A percentile compares a stretch with the other conserved stretches of the same genome.
These are phyloP conservation scores for Pisolithus orientalis DNA, from an alignment of 768 basidiomycete genomes.

Conservation along the genomic window DNA sequence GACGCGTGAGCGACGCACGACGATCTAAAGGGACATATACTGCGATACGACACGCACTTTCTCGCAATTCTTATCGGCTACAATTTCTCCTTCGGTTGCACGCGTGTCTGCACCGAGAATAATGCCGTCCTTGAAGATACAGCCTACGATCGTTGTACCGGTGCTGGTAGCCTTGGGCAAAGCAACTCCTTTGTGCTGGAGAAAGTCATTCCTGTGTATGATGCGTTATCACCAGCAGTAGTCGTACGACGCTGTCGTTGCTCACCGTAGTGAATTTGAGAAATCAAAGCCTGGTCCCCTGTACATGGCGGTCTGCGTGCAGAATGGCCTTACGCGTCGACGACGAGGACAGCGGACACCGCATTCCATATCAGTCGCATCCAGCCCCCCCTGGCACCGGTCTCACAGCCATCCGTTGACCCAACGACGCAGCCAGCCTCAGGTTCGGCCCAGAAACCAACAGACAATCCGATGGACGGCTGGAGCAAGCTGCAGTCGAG, in stretches of 20 bases:
- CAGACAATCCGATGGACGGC: constrained; percentile 31
- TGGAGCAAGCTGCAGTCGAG: constrained; percentile 70
- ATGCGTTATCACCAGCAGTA: not conserved
- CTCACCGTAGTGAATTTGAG: constrained; percentile 65
- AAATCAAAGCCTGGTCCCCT: constrained; percentile 67
- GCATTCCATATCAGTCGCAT: constrained; percentile 4
- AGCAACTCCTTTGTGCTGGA: constrained; percentile 62
- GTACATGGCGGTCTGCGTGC: constrained; percentile 42
- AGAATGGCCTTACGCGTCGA: constrained; percentile 1
- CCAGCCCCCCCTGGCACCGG: not conserved
- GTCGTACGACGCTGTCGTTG: not conserved
- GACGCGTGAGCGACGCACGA: not conserved
- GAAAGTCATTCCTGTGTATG: constrained; percentile 58
- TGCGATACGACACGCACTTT: constrained; percentile 54
- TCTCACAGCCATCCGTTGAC: not conserved
- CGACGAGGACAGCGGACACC: constrained; percentile 17
- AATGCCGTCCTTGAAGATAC: constrained; percentile 87
- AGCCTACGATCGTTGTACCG: constrained; percentile 97
- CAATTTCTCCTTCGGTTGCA: constrained; percentile 90
- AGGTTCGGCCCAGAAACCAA: not conserved
- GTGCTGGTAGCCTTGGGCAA: constrained; percentile 85
- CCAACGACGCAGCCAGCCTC: not conserved
- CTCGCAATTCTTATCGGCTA: constrained; percentile 99
- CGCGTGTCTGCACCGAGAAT: constrained; percentile 95
- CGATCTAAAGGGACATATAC: not conserved